These are phyloP conservation scores for Carallia brachiata DNA, from an alignment of 345 rosid genomes.

Conservation along the genomic window DNA sequence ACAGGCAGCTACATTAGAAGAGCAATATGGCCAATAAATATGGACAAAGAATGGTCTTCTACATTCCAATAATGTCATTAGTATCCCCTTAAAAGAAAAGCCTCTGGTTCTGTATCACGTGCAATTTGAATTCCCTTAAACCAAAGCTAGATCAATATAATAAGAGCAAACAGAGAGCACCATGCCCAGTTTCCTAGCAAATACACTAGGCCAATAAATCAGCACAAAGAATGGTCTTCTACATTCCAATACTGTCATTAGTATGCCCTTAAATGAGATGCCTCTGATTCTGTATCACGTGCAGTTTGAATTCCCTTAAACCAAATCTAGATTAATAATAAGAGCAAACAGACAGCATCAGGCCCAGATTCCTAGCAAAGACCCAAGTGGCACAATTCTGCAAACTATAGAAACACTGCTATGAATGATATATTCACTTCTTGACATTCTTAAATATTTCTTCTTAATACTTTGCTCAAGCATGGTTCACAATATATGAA, in stretches of 20 bases:
- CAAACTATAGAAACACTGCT: constrained; percentile 78
- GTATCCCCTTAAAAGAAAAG: constrained; percentile 59
- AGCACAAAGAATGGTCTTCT: too few relatives aligned
- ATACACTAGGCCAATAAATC: not conserved
- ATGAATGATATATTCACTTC: constrained; percentile 66
- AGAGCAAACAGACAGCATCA: constrained; percentile 2
- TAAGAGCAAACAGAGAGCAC: constrained; percentile 4
- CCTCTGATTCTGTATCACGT: constrained; percentile 67
- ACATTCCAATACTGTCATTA: too few relatives aligned
- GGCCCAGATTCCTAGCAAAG: constrained; percentile 3
- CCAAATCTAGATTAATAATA: constrained; percentile 19
- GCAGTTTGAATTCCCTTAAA: constrained; percentile 79
- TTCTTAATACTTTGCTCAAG: constrained; percentile 1
- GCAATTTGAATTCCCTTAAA: constrained; percentile 79
- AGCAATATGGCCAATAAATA: not conserved
- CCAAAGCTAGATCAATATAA: constrained; percentile 17
- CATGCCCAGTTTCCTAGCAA: constrained; percentile 2
- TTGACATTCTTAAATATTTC: constrained; percentile 67
- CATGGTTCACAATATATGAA: too few relatives aligned
- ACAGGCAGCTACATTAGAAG: too few relatives aligned
- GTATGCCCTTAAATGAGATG: constrained; percentile 65
- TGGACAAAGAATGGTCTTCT: too few relatives aligned
- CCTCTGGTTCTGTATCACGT: constrained; percentile 67
- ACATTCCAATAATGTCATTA: too few relatives aligned
- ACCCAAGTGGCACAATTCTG: constrained; percentile 82